These are phyloP conservation scores for Filobasidium floriforme DNA, from an alignment of 768 basidiomycete species.

Conservation along the genomic window DNA sequence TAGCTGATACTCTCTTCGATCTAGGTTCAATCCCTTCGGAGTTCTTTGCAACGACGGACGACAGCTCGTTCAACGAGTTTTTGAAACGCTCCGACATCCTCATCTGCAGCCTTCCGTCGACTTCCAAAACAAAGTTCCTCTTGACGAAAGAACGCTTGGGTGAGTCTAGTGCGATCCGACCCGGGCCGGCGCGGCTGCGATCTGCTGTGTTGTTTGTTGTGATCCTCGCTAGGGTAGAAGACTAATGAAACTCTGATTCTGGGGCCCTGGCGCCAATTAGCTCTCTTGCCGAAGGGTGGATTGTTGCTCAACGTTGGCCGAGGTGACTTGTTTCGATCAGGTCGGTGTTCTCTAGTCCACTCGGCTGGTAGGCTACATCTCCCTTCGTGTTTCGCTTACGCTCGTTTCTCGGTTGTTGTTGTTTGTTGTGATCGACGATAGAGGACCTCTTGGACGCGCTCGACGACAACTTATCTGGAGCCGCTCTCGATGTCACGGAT, in stretches of 20 bases:
- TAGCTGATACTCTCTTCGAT: too few relatives aligned
- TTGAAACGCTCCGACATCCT: slow-evolving; percentile 36
- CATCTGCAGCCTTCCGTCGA: slow-evolving; percentile 37
- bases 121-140: slow-evolving; percentile 30
- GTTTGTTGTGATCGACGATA: slow-evolving; percentile 3
- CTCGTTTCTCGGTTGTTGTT: not conserved
- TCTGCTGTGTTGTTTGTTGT: not conserved
- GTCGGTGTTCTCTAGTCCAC: slow-evolving; percentile 21
- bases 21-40: slow-evolving; percentile 37
- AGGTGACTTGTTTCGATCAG: slow-evolving; percentile 43
- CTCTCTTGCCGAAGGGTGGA: slow-evolving; percentile 36
- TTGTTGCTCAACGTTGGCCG: slow-evolving; percentile 46
- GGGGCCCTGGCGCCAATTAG: slow-evolving; percentile 1
- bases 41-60: slow-evolving; percentile 34
- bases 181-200: not conserved
- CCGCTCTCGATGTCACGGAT: slow-evolving; percentile 44
- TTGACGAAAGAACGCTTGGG: slow-evolving; percentile 33
- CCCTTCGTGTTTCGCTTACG: slow-evolving; percentile 13
- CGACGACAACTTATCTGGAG: slow-evolving; percentile 29
- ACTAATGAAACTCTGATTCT: not conserved
- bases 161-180: slow-evolving; percentile 21
- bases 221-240: not conserved
- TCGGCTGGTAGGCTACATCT: not conserved
- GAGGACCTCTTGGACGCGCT: slow-evolving; percentile 31
- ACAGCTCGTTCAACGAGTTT: slow-evolving; percentile 32